Evolutionary conservation across 208 protist species (phyloP), one percentile per base, ranked within the genome.

Genomic region (Acanthamoeba sp.): DNA sequence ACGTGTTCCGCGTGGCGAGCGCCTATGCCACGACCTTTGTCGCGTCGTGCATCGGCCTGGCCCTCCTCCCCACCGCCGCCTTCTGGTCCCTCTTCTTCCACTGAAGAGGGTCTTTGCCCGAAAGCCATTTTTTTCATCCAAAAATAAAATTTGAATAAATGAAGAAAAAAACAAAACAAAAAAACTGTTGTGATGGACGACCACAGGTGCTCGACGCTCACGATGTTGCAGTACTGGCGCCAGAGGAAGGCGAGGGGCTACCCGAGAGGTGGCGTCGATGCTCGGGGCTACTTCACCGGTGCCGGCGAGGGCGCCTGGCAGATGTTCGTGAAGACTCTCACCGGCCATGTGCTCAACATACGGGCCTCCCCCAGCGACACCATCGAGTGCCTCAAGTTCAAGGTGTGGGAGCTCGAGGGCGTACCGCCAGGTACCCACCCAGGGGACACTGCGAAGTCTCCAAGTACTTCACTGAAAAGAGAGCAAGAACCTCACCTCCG

Each of bases 361-460:
- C 32, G 40, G 24, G 73, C 73, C 16, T 1, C 7, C 38, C 73
- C 73, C 36, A 2, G 38, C 32, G 38, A 82, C 73, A 82, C 73
- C 73, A 82, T 82, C 20, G 40, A 82, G 20, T 1, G 1, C 20
- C 73, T 82, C 73, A 82, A 82, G 73, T 82, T 55, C 73, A 82
- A 82, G 73, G 42, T 82, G 9, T 82, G 34, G 40, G 73, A 3
- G 7, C 4, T 36, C 32, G 73, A 82, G 24, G 38, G 38, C 73
- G 50, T 82, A 24, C 73, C 73, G 5, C 7, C 27, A 29, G 36
- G 73, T 52, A n/a, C 59, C 45, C 45, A 48, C 45, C 45, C 45
- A 48, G 45, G 6, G 3, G 3, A 14, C 6, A 48, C 45, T 48
- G n/a, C n/a, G n/a, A n/a, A n/a, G n/a, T n/a, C n/a, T n/a, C n/a